Percentiles rank a stretch among this genome's conserved stretches.
phyloP scores from a whole-genome alignment of 148 eudicot species.

The Silene uniflora region DNA sequence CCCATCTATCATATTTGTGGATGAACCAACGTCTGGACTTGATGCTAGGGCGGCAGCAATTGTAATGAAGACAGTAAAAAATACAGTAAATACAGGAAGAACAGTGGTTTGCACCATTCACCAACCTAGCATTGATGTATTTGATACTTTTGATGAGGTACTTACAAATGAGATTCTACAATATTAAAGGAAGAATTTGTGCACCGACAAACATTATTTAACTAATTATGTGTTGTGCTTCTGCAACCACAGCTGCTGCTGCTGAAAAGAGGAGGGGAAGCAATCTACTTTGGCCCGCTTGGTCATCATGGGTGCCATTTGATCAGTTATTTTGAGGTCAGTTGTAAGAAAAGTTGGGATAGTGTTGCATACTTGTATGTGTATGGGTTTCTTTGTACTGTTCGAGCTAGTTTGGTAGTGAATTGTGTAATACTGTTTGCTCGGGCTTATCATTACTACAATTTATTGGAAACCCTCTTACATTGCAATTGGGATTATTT shows the following conservation, averaged over 20 bases:
- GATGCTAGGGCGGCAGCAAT: slow-evolving; percentile 46
- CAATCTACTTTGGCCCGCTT: slow-evolving; percentile 32
- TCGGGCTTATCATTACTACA: no score
- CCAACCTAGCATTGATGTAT: slow-evolving; percentile 39
- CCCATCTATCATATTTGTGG: slow-evolving; percentile 41
- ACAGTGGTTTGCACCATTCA: slow-evolving; percentile 42
- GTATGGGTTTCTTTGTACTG: no score
- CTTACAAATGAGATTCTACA: neutral
- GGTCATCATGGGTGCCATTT: slow-evolving; percentile 24
- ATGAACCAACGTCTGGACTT: slow-evolving; percentile 42
- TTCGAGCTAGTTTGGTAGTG: no score
- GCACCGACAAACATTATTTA: neutral
- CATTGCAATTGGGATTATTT: no score
- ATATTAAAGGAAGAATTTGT: neutral
- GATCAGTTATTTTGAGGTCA: slow-evolving; percentile 41
- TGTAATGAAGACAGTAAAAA: slow-evolving; percentile 35
- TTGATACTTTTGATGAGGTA: slow-evolving; percentile 42
- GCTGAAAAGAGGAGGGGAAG: slow-evolving; percentile 35
- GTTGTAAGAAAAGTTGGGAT: neutral
- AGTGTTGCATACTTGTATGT: no score
- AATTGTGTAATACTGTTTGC: no score
- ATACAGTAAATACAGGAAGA: slow-evolving; percentile 35
- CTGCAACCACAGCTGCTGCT: slow-evolving; percentile 32
- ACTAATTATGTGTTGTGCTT: neutral
- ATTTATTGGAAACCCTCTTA: no score